Conservation (phyloP, 2,329 filamentous ascomycete genomes). For the Parafenestella ontariensis region DNA sequence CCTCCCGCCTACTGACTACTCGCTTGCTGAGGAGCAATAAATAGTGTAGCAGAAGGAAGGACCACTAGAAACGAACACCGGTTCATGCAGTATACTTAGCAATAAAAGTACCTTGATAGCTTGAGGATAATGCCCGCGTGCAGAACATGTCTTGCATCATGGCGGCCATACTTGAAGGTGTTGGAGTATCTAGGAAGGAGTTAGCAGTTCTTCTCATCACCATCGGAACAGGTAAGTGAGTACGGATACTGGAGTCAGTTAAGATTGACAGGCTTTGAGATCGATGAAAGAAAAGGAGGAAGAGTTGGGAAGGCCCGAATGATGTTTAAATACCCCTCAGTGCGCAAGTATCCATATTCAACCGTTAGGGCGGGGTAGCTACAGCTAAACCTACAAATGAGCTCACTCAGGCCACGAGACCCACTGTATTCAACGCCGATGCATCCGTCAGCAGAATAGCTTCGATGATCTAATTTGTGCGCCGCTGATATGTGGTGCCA, state of each 20-base stretch:
- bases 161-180: constrained; percentile 39
- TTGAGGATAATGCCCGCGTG: constrained; percentile 45
- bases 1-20: constrained; percentile 4
- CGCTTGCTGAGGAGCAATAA: background rate
- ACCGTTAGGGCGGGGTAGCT: constrained; percentile 40
- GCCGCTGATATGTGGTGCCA: constrained; percentile 1
- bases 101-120: constrained; percentile 48
- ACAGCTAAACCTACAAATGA: constrained; percentile 12
- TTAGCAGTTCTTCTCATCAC: constrained; percentile 25
- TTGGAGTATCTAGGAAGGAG: constrained; percentile 20
- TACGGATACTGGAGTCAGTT: constrained; percentile 24
- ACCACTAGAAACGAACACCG: constrained; percentile 47
- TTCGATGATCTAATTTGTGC: constrained; percentile 12
- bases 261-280: background rate
- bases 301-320: constrained; percentile 1
- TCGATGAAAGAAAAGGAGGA: background rate
- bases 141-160: constrained; percentile 40
- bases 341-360: constrained; percentile 26
- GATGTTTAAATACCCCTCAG: constrained; percentile 27
- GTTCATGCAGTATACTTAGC: constrained; percentile 53
- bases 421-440: constrained; percentile 8
- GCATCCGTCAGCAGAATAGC: constrained; percentile 4
- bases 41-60: constrained; percentile 5
- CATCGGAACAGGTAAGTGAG: constrained; percentile 11
- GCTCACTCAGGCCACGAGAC: constrained; percentile 5